Base-by-base conservation (phyloP, 345 rosid species). In the Citrus sp. region DNA sequence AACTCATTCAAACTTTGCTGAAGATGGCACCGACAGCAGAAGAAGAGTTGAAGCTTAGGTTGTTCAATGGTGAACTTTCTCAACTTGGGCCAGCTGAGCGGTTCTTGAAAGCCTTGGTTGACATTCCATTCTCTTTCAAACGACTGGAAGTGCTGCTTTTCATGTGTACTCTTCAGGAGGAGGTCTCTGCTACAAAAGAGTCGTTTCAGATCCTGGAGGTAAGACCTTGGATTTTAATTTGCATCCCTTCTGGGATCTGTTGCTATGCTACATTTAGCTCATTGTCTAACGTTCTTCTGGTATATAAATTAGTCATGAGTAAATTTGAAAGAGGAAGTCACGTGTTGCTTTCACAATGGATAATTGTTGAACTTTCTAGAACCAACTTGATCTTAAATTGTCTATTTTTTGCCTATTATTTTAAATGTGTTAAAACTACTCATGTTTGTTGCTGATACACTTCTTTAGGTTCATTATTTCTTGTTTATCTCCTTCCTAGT, bases 21-120 rank as follows among this genome's bases (percentile, higher is more conserved):
- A 97, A 92, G 88, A 94, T 97, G 99, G 90, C 91, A 64, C 99
- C 99, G 51, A 97, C 96, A 78, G 54, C 89, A 7, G 99, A 94
- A 40, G 99, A 97, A 91, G 99, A 97, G 82, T 86, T 97, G 81
- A 93, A 94, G 92, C 98, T 97, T 72, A 94, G 99, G 87, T 69
- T 94, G 83, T 97, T 81, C 82, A 83, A 60, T 22, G 97, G 97
- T 71, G 93, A 90, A 77, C 79, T 91, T 78, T 86, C 98, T 80
- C 92, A 86, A 77, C 93, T 97, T 58, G 99, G 98, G 75, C 83
- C 90, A 13, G 99, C 99, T 70, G 99, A 97, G 84, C 86, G 97
- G 80, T 97, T 97, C 87, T 86, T 97, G 28, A 97, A 97, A 84
- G 88, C 86, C 46, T 86, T 97, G 80, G 89, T 94, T 67, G 89